Conservation (phyloP, 139 green algal genomes). For the Dunaliella primolecta region DNA sequence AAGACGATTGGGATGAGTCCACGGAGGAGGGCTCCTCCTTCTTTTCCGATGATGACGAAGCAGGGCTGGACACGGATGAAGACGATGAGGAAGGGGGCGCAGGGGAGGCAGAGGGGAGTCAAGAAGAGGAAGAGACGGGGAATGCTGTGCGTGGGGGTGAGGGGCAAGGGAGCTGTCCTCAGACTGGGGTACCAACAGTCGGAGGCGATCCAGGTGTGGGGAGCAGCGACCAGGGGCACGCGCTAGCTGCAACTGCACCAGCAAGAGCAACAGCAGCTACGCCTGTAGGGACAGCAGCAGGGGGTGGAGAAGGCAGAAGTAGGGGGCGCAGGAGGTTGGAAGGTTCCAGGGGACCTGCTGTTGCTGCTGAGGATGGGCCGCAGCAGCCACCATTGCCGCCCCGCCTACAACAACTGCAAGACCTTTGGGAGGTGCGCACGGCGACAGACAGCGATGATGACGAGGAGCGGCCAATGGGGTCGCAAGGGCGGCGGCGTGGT, state of each 20-base stretch:
- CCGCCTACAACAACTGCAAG: slow-evolving; percentile 8
- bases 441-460: slow-evolving; percentile 48
- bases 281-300: background rate
- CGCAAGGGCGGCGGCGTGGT: too few species aligned
- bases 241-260: too few species aligned
- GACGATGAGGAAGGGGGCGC: slow-evolving; percentile 19
- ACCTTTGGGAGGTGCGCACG: slow-evolving; percentile 17
- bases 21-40: slow-evolving; percentile 37
- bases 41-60: slow-evolving; percentile 35
- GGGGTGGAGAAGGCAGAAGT: too few species aligned
- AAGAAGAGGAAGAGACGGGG: background rate
- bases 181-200: too few species aligned
- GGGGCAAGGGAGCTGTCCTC: background rate
- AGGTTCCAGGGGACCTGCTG: too few species aligned
- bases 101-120: background rate
- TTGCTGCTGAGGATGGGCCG: too few species aligned
- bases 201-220: too few species aligned
- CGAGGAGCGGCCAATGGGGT: background rate
- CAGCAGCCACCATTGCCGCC: background rate
- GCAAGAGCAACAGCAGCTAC: too few species aligned
- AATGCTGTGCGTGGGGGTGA: background rate
- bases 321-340: too few species aligned
- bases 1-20: slow-evolving; percentile 20
- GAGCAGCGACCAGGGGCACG: too few species aligned
- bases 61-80: slow-evolving; percentile 6